phyloP scores from a whole-genome alignment of 2,329 filamentous ascomycete species.

The Leptosphaerulina australis region DNA sequence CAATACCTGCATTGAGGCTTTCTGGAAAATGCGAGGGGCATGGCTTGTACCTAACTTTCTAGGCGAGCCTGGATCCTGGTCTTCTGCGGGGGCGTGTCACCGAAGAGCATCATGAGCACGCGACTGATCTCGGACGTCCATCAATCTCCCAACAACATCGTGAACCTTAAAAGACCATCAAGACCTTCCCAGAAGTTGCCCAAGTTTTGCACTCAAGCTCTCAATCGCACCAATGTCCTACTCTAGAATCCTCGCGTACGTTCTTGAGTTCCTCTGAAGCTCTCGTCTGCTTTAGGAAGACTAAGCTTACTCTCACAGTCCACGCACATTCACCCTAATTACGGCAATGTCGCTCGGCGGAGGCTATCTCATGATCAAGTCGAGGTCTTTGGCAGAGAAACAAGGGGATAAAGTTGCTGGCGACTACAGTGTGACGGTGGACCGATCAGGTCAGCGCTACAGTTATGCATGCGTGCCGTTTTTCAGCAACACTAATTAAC shows the following conservation, averaged over 20 bases:
- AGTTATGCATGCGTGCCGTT: too few relatives aligned
- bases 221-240: conserved; percentile 34
- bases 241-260: conserved; percentile 41
- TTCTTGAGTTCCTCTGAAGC: not conserved
- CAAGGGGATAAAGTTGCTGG: conserved; percentile 36
- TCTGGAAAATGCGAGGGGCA: too few relatives aligned
- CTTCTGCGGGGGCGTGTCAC: conserved; percentile 14
- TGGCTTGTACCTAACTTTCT: too few relatives aligned
- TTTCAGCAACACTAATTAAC: not conserved
- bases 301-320: conserved; percentile 32
- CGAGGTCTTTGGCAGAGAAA: conserved; percentile 36
- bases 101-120: conserved; percentile 22
- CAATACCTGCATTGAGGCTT: too few relatives aligned
- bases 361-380: conserved; percentile 43
- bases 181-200: not conserved
- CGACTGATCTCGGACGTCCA: conserved; percentile 20
- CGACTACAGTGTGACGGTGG: conserved; percentile 46
- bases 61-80: conserved; percentile 4
- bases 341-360: conserved; percentile 41
- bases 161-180: not conserved
- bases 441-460: conserved; percentile 43
- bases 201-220: not conserved
- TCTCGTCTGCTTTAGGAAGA: conserved; percentile 12
- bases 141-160: conserved; percentile 10
- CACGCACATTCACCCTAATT: conserved; percentile 41